Conservation (phyloP, 768 basidiomycete genomes). For the Auriscalpium orientale region DNA sequence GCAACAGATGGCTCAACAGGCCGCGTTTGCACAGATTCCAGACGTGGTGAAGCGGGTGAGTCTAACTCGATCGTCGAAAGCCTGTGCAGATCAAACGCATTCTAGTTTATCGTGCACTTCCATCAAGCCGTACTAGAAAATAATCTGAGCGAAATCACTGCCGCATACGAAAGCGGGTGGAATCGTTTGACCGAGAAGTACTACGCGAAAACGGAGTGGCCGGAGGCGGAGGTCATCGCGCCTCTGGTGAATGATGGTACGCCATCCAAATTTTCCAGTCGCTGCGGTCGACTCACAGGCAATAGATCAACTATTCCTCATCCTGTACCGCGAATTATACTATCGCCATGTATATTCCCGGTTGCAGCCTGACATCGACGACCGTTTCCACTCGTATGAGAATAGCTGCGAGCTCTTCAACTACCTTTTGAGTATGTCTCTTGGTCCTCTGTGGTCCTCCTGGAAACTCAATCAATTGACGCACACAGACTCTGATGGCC, state of each 20-base stretch:
- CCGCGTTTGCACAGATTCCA: constrained; percentile 75
- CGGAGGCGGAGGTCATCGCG: constrained; percentile 91
- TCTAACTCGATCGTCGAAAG: constrained; percentile 8
- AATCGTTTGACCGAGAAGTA: constrained; percentile 95
- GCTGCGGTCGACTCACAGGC: background rate
- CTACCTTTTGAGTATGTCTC: constrained; percentile 77
- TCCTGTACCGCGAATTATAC: constrained; percentile 93
- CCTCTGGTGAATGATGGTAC: constrained; percentile 89
- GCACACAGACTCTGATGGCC: constrained; percentile 78
- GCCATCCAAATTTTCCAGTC: constrained; percentile 17
- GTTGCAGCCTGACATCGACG: constrained; percentile 90
- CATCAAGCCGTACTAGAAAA: constrained; percentile 89
- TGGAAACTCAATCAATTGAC: background rate
- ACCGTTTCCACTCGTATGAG: constrained; percentile 96
- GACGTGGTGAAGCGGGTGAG: constrained; percentile 83
- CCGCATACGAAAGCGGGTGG: constrained; percentile 96
- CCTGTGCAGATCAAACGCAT: constrained; percentile 8
- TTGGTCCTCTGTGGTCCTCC: background rate
- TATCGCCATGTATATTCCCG: constrained; percentile 95
- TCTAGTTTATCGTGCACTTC: constrained; percentile 89
- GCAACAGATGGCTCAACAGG: constrained; percentile 78
- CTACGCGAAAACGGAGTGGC: constrained; percentile 93
- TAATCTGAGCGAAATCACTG: constrained; percentile 84
- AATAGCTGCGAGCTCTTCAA: constrained; percentile 99
- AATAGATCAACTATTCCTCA: constrained; percentile 87